Percentiles rank a stretch among this genome's conserved stretches.
These are phyloP conservation scores for Botryotinia globosa DNA, from an alignment of 2,329 filamentous ascomycete species.

Conservation along the genomic window DNA sequence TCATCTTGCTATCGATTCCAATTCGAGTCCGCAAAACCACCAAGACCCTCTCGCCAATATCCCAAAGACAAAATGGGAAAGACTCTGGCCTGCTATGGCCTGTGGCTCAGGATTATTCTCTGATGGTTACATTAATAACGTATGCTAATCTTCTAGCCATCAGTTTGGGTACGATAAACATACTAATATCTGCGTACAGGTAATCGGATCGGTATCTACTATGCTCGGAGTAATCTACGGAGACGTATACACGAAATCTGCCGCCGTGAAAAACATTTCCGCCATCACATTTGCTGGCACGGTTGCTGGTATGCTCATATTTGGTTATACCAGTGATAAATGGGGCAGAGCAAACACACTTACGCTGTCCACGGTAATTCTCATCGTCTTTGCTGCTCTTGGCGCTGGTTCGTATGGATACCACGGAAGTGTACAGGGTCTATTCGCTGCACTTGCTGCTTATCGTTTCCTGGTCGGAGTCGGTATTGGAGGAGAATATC, in stretches of 20 bases:
- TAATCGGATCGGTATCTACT: conserved; percentile 85
- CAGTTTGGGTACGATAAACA: background rate
- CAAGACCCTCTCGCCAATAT: conserved; percentile 26
- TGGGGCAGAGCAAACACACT: conserved; percentile 83
- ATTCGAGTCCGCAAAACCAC: conserved; percentile 15
- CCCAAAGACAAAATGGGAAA: conserved; percentile 32
- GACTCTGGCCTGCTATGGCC: conserved; percentile 64
- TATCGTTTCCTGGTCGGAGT: conserved; percentile 70
- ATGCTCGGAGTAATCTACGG: conserved; percentile 69
- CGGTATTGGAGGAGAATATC: conserved; percentile 81
- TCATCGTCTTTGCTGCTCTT: conserved; percentile 81
- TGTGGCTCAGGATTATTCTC: conserved; percentile 89
- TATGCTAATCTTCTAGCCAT: conserved; percentile 41
- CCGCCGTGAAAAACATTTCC: conserved; percentile 69
- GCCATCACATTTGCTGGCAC: conserved; percentile 86
- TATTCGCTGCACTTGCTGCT: conserved; percentile 76
- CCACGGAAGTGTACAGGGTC: conserved; percentile 62
- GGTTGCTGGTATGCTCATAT: conserved; percentile 75
- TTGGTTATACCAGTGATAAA: conserved; percentile 78
- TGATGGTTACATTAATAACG: conserved; percentile 89
- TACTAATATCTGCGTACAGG: conserved; percentile 41
- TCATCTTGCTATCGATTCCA: conserved; percentile 14
- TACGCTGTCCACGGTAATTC: conserved; percentile 74
- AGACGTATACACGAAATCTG: conserved; percentile 63
- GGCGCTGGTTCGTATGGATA: conserved; percentile 74